Base-by-base conservation (phyloP, 345 rosid genomes). In the Camelina laxa region DNA sequence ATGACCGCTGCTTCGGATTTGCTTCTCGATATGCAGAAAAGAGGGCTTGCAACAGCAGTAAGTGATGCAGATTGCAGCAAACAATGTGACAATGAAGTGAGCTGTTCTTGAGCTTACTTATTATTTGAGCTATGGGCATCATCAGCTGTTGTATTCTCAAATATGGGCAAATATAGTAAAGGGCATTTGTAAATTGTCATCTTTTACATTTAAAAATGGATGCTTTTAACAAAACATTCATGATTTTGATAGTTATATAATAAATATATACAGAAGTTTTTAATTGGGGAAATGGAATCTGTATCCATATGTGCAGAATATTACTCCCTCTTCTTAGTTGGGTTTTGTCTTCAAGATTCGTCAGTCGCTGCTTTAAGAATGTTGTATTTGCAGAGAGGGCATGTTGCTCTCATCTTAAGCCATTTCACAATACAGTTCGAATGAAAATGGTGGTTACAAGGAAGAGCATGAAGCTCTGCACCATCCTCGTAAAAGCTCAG, bases 371-470 rank as follows among this genome's bases (percentile, higher is more conserved):
- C 97, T 83, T 89, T 90, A 79, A 95, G 91, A 62, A 95, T 92
- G 74, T 95, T 86, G 86, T 82, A 91, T 80, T 95, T 95, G 90
- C 99, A 95, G 79, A 95, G 97, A 56, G 97, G 97, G 62, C 98
- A 95, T 17, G 98, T 95, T 17, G 97, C 97, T 72, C 90, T 90
- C 93, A 90, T 95, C 89, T 89, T 95, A 5, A 95, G 96, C 98
- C 99, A 95, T 82, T 89, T 95, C 73, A 82, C 91, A 0, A 95
- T 92, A 81, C 99, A 95, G 2, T 81, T 70, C 1, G 89, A 79
- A 77, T 95, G 97, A 73, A 92, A 95, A 84, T 90, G 99, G 75
- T 95, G 99, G 84, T 83, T 89, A 81, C 99, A 92, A 14, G 98
- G 98, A 4, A 95, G 96, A 22, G 92, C 62, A 80, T 85, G 90